Conservation (phyloP, 2,329 filamentous ascomycete genomes). For the Fusarium mexicanum region DNA sequence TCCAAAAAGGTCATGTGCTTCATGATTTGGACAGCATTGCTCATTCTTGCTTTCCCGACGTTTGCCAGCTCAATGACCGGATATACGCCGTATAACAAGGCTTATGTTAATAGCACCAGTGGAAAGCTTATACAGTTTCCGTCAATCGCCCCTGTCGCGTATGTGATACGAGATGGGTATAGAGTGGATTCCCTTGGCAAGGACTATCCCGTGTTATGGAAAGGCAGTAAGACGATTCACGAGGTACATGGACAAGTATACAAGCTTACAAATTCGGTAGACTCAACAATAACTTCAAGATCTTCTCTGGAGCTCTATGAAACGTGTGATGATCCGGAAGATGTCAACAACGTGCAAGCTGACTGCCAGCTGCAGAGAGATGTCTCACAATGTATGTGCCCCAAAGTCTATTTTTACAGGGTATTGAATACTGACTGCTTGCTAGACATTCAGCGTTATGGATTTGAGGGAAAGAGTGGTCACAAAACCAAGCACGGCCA, state of each 20-base stretch:
- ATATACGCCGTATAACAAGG: neutral
- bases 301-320: too few relatives aligned
- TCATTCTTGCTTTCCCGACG: slow-evolving; percentile 6
- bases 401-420: too few relatives aligned
- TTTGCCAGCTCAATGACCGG: slow-evolving; percentile 21
- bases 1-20: neutral
- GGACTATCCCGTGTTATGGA: neutral
- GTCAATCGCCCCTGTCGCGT: neutral
- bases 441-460: neutral
- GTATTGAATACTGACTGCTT: neutral
- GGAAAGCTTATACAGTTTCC: neutral
- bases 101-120: neutral
- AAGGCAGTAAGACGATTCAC: neutral
- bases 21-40: neutral
- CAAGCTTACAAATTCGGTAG: too few relatives aligned
- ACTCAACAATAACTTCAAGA: too few relatives aligned
- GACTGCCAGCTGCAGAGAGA: neutral
- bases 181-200: neutral
- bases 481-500: neutral
- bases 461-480: neutral
- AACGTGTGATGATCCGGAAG: too few relatives aligned
- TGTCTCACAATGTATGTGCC: neutral
- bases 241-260: too few relatives aligned
- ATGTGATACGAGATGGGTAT: neutral
- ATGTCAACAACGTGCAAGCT: too few relatives aligned